Evolutionary conservation across 2,329 filamentous ascomycete genomes (phyloP).

Genomic region (Phyllosticta citriasiana): DNA sequence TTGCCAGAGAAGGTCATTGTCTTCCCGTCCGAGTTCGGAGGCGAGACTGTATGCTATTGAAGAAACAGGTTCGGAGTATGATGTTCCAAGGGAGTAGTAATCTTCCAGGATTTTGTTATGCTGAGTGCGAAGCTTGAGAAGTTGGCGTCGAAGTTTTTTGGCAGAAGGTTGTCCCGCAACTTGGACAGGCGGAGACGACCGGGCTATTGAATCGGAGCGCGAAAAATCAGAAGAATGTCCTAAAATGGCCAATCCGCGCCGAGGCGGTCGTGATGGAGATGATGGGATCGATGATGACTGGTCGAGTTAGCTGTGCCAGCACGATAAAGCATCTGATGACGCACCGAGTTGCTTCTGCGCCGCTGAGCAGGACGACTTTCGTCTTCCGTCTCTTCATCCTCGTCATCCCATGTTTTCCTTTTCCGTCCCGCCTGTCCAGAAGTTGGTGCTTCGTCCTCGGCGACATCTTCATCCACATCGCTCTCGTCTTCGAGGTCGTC

Average conservation of each 20-base stretch:
- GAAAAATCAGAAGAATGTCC: slow-evolving; percentile 30
- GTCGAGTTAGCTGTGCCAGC: not conserved
- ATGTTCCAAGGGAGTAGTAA: slow-evolving; percentile 81
- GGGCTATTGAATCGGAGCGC: slow-evolving; percentile 28
- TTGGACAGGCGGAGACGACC: slow-evolving; percentile 21
- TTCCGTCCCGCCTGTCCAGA: slow-evolving; percentile 30
- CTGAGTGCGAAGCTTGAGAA: slow-evolving; percentile 65
- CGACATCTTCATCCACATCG: slow-evolving; percentile 34
- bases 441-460: slow-evolving; percentile 18
- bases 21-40: slow-evolving; percentile 88
- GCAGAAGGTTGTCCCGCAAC: slow-evolving; percentile 55
- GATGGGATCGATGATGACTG: slow-evolving; percentile 60
- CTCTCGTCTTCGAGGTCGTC: slow-evolving; percentile 53
- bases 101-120: slow-evolving; percentile 66
- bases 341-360: slow-evolving; percentile 78
- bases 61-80: slow-evolving; percentile 89
- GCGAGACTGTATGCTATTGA: slow-evolving; percentile 91
- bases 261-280: slow-evolving; percentile 51
- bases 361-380: slow-evolving; percentile 68
- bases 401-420: slow-evolving; percentile 38
- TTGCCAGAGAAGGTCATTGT: slow-evolving; percentile 93
- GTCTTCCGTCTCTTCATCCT: slow-evolving; percentile 55
- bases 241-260: slow-evolving; percentile 42
- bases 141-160: slow-evolving; percentile 58
- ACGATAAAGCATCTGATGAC: slow-evolving; percentile 19